Evolutionary conservation across 805 yeast species (phyloP), one percentile per base, ranked within the genome.

Genomic region (Debaryomyces castellii): DNA sequence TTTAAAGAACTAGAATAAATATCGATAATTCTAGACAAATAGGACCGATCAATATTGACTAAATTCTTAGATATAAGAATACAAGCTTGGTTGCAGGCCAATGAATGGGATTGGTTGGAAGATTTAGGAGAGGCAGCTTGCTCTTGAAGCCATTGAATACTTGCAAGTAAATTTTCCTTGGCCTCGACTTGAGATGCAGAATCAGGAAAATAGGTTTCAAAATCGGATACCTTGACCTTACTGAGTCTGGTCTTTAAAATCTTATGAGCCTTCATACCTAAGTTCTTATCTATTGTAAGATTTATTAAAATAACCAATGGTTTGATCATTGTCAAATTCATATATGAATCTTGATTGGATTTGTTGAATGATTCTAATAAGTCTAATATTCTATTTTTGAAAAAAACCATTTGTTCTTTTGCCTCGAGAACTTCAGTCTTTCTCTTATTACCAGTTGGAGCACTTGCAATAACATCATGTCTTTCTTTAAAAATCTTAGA

Each of bases 401-500:
- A 86, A 42, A 85, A 77, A 4, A 83, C 73, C 72, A 92, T 86
- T 55, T 82, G 85, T 59, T 86, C 87, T 57, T 84, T 80, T 5
- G 97, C 96, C 50, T 84, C 85, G 40, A 75, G 67, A n/a, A 82
- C 88, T 48, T 88, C 95, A 17, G 76, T 64, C 55, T 88, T 88
- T 57, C 87, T 77, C 62, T 78, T 80, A 61, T 74, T 86, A 27
- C 90, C 90, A 2, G 78, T 67, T 25, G 71, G 69, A 21, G 71
- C 53, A 6, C 59, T 60, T 8, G 80, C 65, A 44, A 89, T 63
- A 0, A 87, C 86, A 49, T 80, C 82, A 53, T 83, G 81, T 55
- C 97, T 80, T 56, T 89, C 92, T 57, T 85, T 81, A 76, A 92
- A 92, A 45, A 92, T 92, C 44, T 77, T 77, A 0, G 97, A 80